Base-by-base conservation (phyloP, 306 rosid species). In the Medicago lupulina region DNA sequence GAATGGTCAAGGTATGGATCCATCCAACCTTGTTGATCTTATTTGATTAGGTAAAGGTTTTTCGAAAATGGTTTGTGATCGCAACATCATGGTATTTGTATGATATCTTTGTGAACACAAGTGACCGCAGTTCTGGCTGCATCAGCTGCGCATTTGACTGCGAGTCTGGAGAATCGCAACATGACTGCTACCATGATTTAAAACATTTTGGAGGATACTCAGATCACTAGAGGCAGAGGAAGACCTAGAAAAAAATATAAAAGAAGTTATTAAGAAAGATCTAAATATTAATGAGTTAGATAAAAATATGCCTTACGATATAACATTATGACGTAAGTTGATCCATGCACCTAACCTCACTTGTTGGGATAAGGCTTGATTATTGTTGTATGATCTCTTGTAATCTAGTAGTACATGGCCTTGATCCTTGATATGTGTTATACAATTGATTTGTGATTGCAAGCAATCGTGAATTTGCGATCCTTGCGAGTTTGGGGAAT, bases 1-100 rank as follows among this genome's bases (percentile, higher is more conserved):
- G 98, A 80, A 93, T 93, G 98, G 98, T 93, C 77, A 93, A 94
- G 98, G 92, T 88, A 83, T 34, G 76, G 43, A 85, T 84, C 70
- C 59, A 84, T 84, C 68, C 57, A 36, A 53, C 38, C 8, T 44
- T 64, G 43, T 75, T 74, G 41, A 69, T 63, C 21, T 36, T 69
- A 70, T 60, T 16, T n/a, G 62, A 39, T 67, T 59, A 5, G 65
- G 5, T 12, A 12, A 59, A 25, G 6, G 65, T 12, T 59, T 59
- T 25, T 4, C 0, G 16, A 23, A 58, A 58, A 58, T 23, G 8
- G 9, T 59, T 12, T 0, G 4, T 57, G n/a, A 57, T 57, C 8
- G 43, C 3, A 13, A 61, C 19, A 61, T 31, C 11, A 1, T 31
- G 1, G 67, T 61, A 31, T 31, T 61, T 55, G 19, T 19, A 1